Base-by-base conservation (phyloP, 768 basidiomycete species). In the Kwoniella heveanensis region DNA sequence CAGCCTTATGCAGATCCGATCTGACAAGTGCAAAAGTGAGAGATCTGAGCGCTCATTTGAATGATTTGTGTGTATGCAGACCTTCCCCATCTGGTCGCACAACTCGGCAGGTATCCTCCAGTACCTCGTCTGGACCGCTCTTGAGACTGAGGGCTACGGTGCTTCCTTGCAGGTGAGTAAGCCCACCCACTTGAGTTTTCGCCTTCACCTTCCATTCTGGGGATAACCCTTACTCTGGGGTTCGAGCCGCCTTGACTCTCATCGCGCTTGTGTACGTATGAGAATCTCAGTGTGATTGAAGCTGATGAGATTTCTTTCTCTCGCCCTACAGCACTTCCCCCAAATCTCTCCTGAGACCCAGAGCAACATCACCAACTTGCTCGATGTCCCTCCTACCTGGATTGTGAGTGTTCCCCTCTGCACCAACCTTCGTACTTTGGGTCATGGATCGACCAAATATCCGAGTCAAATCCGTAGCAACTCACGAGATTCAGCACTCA, bases 131-230 rank as follows among this genome's bases (percentile, higher is more conserved):
- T 81, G 81, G 81, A 79, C 78, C 25, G 73, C 79, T 0, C 64
- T 82, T 13, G 70, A 71, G 44, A 60, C 62, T 21, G 79, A 80
- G 49, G 80, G 80, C 10, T 66, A 80, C 55, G 81, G 81, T 53
- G 80, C 79, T 12, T 68, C 56, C 36, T 64, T 81, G 12, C 77
- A 78, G 55, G 58, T 65, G 26, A 52, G 49, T 53, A n/a, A 17
- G 15, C 10, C 7, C 12, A 9, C 2, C 21, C 15, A 3, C 9
- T 8, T 50, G 25, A 8, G 25, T 17, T 22, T 32, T 32, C 32
- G 32, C 32, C 5, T 32, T 32, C 13, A 32, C 32, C 30, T 26
- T 51, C 46, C 24, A 29, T 51, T 46, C 30, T 50, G 17, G n/a
- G n/a, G n/a, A n/a, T n/a, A n/a, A n/a, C n/a, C n/a, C n/a, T n/a